Base-by-base conservation (phyloP, 2,329 filamentous ascomycete species). In the Pyrenochaeta sp. region DNA sequence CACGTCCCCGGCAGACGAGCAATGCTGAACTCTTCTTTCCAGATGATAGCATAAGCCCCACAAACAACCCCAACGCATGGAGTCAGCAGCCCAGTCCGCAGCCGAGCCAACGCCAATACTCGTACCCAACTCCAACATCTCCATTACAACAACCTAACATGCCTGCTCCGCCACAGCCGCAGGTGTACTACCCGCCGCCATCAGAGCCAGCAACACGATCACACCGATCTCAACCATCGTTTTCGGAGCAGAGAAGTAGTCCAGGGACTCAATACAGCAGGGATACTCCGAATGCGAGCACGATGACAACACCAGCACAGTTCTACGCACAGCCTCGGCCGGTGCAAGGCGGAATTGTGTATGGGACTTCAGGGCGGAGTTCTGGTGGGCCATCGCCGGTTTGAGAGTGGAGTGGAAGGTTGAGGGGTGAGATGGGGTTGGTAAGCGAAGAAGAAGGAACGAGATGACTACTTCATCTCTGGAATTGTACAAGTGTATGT, bases 261-360 rank as follows among this genome's bases (percentile, higher is more conserved):
- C 39, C 52, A 21, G 40, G 51, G 28, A 51, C 41, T 20, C 55
- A 59, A 22, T 53, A 62, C 35, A 60, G 53, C 26, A 53, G 51
- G 9, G 52, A 43, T n/a, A 21, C 20, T 8, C 22, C 22, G 19
- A 38, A 39, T 13, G 31, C 46, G 13, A 64, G 58, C 35, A 60
- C 58, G 34, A 61, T 45, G 6, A 55, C 53, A 10, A 69, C 67
- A 10, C 67, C 67, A 3, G 67, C 67, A 11, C 67, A 69, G 9
- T 71, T 69, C 34, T 71, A 71, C 41, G 61, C 59, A 3, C 63
- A 65, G 39, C 59, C 63, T 14, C n/a, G n/a, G n/a, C n/a, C n/a
- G n/a, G n/a, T n/a, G n/a, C n/a, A n/a, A n/a, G n/a, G n/a, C n/a
- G n/a, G n/a, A n/a, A n/a, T n/a, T n/a, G n/a, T n/a, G n/a, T n/a